Base-by-base conservation (phyloP, 345 rosid genomes). In the Turnera subulata region DNA sequence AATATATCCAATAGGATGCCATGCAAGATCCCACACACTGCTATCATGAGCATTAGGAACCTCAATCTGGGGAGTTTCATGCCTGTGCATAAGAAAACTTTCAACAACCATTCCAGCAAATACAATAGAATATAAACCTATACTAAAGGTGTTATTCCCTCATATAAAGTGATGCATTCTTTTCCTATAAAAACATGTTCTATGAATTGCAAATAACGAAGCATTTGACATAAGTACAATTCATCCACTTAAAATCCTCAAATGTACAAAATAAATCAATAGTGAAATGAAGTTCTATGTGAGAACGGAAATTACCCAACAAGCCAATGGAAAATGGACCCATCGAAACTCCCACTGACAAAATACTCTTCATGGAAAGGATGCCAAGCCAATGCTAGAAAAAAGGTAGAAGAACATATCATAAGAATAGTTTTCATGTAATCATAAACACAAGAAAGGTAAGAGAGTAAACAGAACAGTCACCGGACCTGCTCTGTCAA, bases 1-100 rank as follows among this genome's bases (percentile, higher is more conserved):
- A 61, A 93, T 88, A 77, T 93, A 93, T 59, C 99, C 99, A 56
- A 87, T 85, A 61, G 99, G 99, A 80, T 93, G 99, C 99, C 97
- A 89, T 33, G 95, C 84, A 59, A 93, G 84, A 80, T 89, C 96
- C 96, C 96, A 93, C 40, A 93, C 96, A 68, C 92, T 82, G 72
- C 80, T 84, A 68, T 87, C 99, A 76, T 93, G 99, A 21, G 96
- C 96, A 70, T 63, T 80, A 14, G 80, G 42, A 62, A 85, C 85
- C 76, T 93, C 97, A 74, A 82, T 77, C 79, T 89, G 96, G 26
- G 97, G 99, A 58, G 82, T 84, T 77, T 85, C 99, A 82, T 87
- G 96, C 79, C 99, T 87, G 92, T 17, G 53, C 51, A 74, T 52
- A n/a, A 32, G 39, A 17, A 49, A 40, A 21, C n/a, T 24, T 47